Conservation (phyloP, 1,139 yeast genomes). For the Saccharomyces hybrid region DNA sequence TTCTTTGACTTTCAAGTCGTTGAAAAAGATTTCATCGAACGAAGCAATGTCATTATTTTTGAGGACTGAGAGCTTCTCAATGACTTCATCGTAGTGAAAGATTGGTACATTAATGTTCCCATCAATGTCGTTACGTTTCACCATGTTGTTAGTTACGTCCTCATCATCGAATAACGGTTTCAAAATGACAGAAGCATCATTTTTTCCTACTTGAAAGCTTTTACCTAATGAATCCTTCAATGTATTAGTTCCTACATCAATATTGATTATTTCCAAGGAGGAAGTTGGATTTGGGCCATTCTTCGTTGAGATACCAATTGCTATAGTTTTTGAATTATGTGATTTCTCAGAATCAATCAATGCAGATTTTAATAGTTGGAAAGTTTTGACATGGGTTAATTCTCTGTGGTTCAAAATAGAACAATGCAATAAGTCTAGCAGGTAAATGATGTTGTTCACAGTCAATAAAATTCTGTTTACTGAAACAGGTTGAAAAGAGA, state of each 20-base stretch:
- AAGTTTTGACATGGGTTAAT: conserved; percentile 27
- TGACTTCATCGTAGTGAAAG: conserved; percentile 26
- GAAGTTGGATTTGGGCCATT: conserved; percentile 24
- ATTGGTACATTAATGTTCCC: conserved; percentile 7
- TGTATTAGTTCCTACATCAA: conserved; percentile 64
- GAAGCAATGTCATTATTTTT: conserved; percentile 10
- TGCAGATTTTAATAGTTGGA: conserved; percentile 28
- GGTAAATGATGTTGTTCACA: conserved; percentile 29
- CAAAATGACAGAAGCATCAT: conserved; percentile 17
- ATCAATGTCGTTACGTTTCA: conserved; percentile 2
- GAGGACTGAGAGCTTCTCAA: conserved; percentile 17
- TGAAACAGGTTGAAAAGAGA: conserved; percentile 31
- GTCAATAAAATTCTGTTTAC: conserved; percentile 35
- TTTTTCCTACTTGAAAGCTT: conserved; percentile 35
- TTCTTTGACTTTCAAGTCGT: conserved; percentile 28
- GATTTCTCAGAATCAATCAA: conserved; percentile 10
- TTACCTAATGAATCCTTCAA: conserved; percentile 69
- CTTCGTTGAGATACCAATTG: conserved; percentile 28
- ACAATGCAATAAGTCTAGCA: conserved; percentile 39
- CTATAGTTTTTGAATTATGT: conserved; percentile 21
- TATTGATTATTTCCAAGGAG: conserved; percentile 37
- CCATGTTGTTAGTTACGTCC: conserved; percentile 12
- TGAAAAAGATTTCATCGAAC: conserved; percentile 30
- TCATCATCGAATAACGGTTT: conserved; percentile 20
- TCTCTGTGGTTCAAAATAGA: conserved; percentile 34